Percentiles rank a stretch among this genome's conserved stretches.
These are phyloP conservation scores for Dendrostoma leiphaemia DNA, from an alignment of 2,329 filamentous ascomycete genomes.

Conservation along the genomic window DNA sequence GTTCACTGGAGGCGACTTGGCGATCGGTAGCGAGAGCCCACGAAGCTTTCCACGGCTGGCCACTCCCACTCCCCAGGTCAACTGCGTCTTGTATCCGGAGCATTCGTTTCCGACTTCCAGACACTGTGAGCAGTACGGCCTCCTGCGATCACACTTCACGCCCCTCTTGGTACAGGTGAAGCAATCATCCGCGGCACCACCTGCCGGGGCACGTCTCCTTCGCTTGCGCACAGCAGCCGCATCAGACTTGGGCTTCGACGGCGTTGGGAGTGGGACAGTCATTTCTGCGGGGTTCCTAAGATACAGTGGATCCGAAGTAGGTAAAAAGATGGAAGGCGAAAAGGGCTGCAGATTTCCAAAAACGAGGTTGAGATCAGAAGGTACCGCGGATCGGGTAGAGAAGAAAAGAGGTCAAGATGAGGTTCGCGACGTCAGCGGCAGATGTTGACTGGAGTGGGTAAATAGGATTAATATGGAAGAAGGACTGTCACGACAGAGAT, in stretches of 20 bases:
- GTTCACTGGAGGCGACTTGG: constrained; percentile 55
- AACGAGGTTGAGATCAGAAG: constrained; percentile 17
- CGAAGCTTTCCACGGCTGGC: constrained; percentile 93
- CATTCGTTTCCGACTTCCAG: constrained; percentile 89
- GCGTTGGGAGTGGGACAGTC: constrained; percentile 47
- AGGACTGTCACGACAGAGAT: constrained; percentile 23
- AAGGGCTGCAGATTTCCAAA: not conserved
- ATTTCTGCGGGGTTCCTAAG: constrained; percentile 31
- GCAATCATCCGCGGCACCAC: constrained; percentile 90
- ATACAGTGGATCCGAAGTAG: not conserved
- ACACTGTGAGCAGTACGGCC: constrained; percentile 94
- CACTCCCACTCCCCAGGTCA: constrained; percentile 96
- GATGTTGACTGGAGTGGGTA: constrained; percentile 38
- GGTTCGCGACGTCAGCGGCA: constrained; percentile 26
- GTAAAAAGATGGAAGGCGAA: constrained; percentile 7
- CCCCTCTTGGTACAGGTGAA: constrained; percentile 86
- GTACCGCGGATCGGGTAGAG: constrained; percentile 19
- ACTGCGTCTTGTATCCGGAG: constrained; percentile 91
- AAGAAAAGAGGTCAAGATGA: constrained; percentile 26
- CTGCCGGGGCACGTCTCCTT: constrained; percentile 82
- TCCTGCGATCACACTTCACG: constrained; percentile 82
- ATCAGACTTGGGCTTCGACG: constrained; percentile 29
- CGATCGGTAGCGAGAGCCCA: constrained; percentile 74
- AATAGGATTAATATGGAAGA: constrained; percentile 42
- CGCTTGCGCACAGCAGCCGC: constrained; percentile 61